Base-by-base conservation (phyloP, 139 green algal species). In the Marvania coccoides region DNA sequence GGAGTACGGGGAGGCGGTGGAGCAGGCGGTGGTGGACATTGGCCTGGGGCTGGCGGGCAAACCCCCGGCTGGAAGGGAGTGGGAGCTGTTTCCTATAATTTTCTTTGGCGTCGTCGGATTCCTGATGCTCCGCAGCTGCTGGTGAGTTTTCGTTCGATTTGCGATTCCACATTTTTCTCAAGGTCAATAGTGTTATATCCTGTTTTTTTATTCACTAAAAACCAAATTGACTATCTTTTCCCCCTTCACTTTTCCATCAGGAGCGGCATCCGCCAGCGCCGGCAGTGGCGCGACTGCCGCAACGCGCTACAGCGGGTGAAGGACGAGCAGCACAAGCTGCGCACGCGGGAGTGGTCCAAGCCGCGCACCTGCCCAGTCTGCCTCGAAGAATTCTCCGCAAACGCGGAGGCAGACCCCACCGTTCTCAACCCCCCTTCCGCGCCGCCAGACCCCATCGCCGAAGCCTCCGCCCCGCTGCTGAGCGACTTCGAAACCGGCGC, bases 311-410 rank as follows among this genome's bases (percentile, higher is more conserved):
- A 48, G 34, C n/a, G 37, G 13, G 31, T 75, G 15, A 60, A 73
- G 64, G 30, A 54, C 19, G 74, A 78, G 58, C 71, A 76, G 33
- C 36, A 70, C 26, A 74, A 78, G 48, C 63, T 84, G 31, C 51
- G 75, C 38, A 47, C 38, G 53, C 40, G 64, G 30, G 45, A 47
- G 15, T 71, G 62, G 71, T 48, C 59, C 47, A 51, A 51, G 15
- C 67, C 77, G 0, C 29, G 38, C 31, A 82, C 56, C 28, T 85
- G 78, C 63, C 78, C 78, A 13, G 70, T 85, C 39, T 85, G 77
- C 38, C 34, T 81, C 0, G 72, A 73, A 26, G 35, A 65, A 5
- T 66, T 66, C 35, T 6, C 26, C 3, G 35, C 24, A 29, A 10
- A 58, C 40, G 6, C 30, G 26, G 10, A 14, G 23, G n/a, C n/a